These are phyloP conservation scores for Cladosporium velox DNA, from an alignment of 2,329 filamentous ascomycete species.

Conservation along the genomic window DNA sequence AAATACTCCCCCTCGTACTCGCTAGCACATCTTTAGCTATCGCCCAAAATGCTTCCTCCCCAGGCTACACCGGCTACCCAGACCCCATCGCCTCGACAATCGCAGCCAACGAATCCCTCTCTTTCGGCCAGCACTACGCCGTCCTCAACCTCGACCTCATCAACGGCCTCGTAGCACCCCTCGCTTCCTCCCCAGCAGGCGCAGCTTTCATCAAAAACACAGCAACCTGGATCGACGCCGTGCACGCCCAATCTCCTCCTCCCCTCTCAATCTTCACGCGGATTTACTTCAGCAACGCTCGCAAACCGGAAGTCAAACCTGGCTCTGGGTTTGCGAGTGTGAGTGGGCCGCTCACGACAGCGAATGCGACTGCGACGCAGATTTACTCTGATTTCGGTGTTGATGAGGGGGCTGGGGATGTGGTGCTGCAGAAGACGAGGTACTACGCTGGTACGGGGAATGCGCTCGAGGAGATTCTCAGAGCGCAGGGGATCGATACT, in stretches of 20 bases:
- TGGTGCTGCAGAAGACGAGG: conserved; percentile 46
- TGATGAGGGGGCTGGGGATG: conserved; percentile 36
- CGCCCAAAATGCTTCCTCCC: conserved; percentile 15
- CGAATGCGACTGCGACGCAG: conserved; percentile 35
- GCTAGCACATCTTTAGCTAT: background rate
- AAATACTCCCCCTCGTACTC: background rate
- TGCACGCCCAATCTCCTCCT: conserved; percentile 39
- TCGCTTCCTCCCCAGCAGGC: conserved; percentile 40
- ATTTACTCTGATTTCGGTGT: conserved; percentile 40
- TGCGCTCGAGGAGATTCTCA: conserved; percentile 44
- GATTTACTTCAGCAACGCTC: conserved; percentile 40
- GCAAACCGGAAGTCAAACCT: conserved; percentile 40
- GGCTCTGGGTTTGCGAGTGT: conserved; percentile 41
- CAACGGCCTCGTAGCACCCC: conserved; percentile 39
- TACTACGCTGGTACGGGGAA: conserved; percentile 48
- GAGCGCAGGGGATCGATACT: conserved; percentile 44
- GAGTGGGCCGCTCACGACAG: conserved; percentile 33
- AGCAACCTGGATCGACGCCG: conserved; percentile 43
- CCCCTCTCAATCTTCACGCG: conserved; percentile 46
- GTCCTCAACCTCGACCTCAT: conserved; percentile 50
- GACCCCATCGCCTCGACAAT: conserved; percentile 30
- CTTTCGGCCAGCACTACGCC: conserved; percentile 43
- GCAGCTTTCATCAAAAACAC: conserved; percentile 39
- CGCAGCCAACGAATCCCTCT: conserved; percentile 26
- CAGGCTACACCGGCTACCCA: conserved; percentile 29